phyloP scores from a whole-genome alignment of 2,329 filamentous ascomycete species.

The Claviceps fusiformis region DNA sequence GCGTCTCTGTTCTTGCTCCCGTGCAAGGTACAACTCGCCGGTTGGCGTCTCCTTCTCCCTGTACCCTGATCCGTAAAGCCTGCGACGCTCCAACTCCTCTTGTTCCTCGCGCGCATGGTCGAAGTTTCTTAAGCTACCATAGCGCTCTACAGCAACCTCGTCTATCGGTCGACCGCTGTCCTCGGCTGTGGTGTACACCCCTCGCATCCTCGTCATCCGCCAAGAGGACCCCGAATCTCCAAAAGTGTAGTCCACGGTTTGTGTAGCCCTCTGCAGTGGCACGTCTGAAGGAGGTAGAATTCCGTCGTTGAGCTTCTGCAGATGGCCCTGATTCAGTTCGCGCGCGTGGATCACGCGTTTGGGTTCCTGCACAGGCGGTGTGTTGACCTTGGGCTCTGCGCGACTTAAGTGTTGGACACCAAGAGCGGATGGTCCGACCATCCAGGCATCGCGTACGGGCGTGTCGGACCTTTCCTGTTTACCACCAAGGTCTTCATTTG shows the following conservation, averaged over 20 bases:
- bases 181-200: constrained; percentile 67
- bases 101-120: constrained; percentile 90
- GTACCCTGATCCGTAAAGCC: constrained; percentile 74
- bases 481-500: neutral
- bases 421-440: constrained; percentile 73
- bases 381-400: constrained; percentile 37
- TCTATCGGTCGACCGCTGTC: constrained; percentile 62
- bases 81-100: constrained; percentile 72
- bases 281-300: neutral
- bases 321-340: constrained; percentile 54
- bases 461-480: constrained; percentile 12
- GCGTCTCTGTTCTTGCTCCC: constrained; percentile 30
- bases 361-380: constrained; percentile 41
- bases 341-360: constrained; percentile 62
- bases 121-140: constrained; percentile 69
- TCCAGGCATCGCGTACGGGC: constrained; percentile 75
- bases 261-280: constrained; percentile 31
- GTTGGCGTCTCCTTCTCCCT: constrained; percentile 75
- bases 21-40: constrained; percentile 71
- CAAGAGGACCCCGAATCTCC: constrained; percentile 83
- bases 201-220: constrained; percentile 91
- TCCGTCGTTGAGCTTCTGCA: constrained; percentile 47
- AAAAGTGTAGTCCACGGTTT: constrained; percentile 60
- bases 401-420: constrained; percentile 73
- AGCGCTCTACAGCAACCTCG: constrained; percentile 70